These are phyloP conservation scores for Hyphopichia khmerensis DNA, from an alignment of 1,139 yeast species.

Conservation along the genomic window DNA sequence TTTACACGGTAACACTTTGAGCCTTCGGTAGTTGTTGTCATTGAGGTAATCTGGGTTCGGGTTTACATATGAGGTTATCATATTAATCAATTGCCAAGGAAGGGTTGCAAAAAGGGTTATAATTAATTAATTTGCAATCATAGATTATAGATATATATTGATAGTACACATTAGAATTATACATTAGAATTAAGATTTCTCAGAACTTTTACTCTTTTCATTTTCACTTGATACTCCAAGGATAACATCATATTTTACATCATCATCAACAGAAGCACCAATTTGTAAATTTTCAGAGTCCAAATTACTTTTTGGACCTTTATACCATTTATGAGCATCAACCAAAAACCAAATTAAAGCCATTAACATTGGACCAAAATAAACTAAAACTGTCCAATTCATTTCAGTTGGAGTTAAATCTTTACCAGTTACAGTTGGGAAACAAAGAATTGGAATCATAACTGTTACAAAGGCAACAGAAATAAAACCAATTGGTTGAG, in stretches of 20 bases:
- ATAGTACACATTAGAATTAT: too few relatives aligned
- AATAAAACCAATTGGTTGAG: slow-evolving; percentile 47
- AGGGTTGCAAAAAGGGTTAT: too few relatives aligned
- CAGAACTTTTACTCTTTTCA: too few relatives aligned
- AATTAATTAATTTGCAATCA: too few relatives aligned
- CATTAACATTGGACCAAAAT: slow-evolving; percentile 61
- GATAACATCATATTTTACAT: not conserved
- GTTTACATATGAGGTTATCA: too few relatives aligned
- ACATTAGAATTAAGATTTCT: too few relatives aligned
- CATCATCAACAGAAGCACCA: not conserved
- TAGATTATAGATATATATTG: too few relatives aligned
- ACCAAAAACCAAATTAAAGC: slow-evolving; percentile 52
- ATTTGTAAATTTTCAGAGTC: slow-evolving; percentile 20
- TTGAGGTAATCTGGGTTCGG: too few relatives aligned
- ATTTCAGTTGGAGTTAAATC: slow-evolving; percentile 46
- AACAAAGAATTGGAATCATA: slow-evolving; percentile 67
- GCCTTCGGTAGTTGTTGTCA: too few relatives aligned
- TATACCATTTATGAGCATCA: slow-evolving; percentile 64
- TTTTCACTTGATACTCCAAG: not conserved
- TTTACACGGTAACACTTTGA: too few relatives aligned
- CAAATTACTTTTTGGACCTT: slow-evolving; percentile 66
- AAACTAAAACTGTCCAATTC: slow-evolving; percentile 75
- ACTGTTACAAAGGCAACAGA: slow-evolving; percentile 49
- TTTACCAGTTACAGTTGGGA: slow-evolving; percentile 58
- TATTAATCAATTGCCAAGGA: too few relatives aligned